Percentiles rank a stretch among this genome's conserved stretches.
Evolutionary conservation across 2,329 filamentous ascomycete species (phyloP).

Genomic region (Teratosphaeria pseudoeucalypti): DNA sequence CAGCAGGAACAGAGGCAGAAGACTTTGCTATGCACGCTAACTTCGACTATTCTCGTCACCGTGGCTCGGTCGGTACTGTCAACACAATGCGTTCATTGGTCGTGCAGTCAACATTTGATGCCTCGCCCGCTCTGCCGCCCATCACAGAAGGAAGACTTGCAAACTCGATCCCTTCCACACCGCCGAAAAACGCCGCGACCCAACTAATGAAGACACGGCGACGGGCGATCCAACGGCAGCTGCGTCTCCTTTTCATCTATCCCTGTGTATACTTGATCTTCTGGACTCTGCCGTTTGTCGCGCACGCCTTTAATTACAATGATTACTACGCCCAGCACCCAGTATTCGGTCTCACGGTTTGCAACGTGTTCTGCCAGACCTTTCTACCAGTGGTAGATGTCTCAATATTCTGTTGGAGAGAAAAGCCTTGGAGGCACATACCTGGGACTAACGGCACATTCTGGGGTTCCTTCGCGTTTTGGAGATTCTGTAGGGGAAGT

Average conservation of each 20-base stretch:
- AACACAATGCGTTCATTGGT: constrained; percentile 10
- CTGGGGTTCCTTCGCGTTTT: constrained; percentile 28
- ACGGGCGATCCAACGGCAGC: constrained; percentile 51
- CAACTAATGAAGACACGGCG: constrained; percentile 13
- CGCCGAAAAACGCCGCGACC: constrained; percentile 5
- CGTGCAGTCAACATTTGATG: constrained; percentile 6
- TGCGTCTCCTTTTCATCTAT: constrained; percentile 66
- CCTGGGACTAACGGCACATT: constrained; percentile 34
- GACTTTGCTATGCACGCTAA: constrained; percentile 14
- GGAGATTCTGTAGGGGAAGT: constrained; percentile 12
- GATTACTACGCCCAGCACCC: constrained; percentile 41
- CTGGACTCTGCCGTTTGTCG: constrained; percentile 62
- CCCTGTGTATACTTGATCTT: constrained; percentile 60
- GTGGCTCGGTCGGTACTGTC: constrained; percentile 14
- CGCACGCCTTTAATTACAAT: constrained; percentile 51
- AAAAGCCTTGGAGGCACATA: constrained; percentile 60
- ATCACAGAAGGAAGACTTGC: constrained; percentile 14
- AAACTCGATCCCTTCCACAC: constrained; percentile 3
- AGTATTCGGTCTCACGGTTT: constrained; percentile 46
- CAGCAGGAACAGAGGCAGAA: constrained; percentile 9
- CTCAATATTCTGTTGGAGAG: constrained; percentile 56
- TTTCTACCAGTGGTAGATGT: constrained; percentile 60
- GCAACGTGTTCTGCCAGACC: constrained; percentile 49
- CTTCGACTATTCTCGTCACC: constrained; percentile 3
- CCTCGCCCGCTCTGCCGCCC: constrained; percentile 8